Conservation (phyloP, 331 rosid genomes). For the Dryas integrifolia region DNA sequence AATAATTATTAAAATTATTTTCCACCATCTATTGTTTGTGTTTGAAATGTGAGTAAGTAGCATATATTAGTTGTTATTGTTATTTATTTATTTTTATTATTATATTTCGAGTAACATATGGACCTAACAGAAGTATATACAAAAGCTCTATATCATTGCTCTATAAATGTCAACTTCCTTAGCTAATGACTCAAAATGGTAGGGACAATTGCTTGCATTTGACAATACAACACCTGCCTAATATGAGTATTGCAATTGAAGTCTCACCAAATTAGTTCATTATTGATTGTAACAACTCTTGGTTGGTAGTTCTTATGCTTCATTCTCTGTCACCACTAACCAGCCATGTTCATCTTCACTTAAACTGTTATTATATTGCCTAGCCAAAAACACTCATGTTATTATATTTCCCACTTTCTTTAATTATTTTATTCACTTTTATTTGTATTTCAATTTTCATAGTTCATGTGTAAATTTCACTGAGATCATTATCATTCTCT, state of each 20-base stretch:
- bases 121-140: too few species aligned
- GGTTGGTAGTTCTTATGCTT: not conserved
- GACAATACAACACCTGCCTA: constrained; percentile 27
- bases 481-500: not conserved
- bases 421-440: not conserved
- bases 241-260: constrained; percentile 7
- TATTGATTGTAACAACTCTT: constrained; percentile 28
- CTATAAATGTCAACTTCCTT: too few species aligned
- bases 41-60: too few species aligned
- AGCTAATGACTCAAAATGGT: too few species aligned
- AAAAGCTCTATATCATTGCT: too few species aligned
- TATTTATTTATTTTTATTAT: too few species aligned
- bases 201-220: constrained; percentile 36
- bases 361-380: not conserved
- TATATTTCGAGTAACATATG: too few species aligned
- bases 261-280: constrained; percentile 30
- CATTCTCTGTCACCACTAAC: not conserved
- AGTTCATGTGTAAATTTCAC: not conserved
- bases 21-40: too few species aligned
- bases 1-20: too few species aligned
- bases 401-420: not conserved
- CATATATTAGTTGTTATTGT: too few species aligned
- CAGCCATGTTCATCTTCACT: not conserved
- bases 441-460: not conserved
- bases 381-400: not conserved